Conservation (phyloP, 495 filamentous ascomycete genomes). For the Penicillium parvum region DNA sequence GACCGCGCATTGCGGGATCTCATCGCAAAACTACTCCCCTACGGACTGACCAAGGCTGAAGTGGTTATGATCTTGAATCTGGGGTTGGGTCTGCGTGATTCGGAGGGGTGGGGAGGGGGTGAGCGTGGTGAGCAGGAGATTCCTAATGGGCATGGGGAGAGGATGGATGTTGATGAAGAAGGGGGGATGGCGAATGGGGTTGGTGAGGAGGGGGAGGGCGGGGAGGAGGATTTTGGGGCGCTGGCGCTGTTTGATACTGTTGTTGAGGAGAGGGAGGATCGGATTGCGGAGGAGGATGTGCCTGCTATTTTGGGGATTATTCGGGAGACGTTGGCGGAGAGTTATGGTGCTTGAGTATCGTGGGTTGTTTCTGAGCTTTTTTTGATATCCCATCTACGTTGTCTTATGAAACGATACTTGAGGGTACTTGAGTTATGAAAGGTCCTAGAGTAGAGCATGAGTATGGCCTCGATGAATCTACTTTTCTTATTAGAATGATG, state of each 20-base stretch:
- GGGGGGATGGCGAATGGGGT: constrained; percentile 21
- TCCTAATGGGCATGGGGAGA: constrained; percentile 15
- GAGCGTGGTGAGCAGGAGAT: constrained; percentile 7
- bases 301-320: constrained; percentile 32
- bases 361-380: neutral
- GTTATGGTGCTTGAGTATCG: constrained; percentile 14
- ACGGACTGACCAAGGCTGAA: constrained; percentile 57
- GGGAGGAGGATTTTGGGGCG: constrained; percentile 35
- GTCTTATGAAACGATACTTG: no score
- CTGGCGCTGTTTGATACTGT: constrained; percentile 39
- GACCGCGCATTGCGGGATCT: constrained; percentile 39
- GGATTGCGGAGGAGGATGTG: constrained; percentile 37
- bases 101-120: constrained; percentile 8
- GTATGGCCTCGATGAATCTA: no score
- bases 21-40: constrained; percentile 39
- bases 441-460: no score
- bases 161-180: constrained; percentile 29
- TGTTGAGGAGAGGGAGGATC: constrained; percentile 42
- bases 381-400: constrained; percentile 10
- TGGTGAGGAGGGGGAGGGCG: constrained; percentile 18
- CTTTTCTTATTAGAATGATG: no score
- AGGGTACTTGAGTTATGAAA: no score
- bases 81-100: constrained; percentile 28
- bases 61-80: constrained; percentile 62
- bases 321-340: constrained; percentile 28